These are phyloP conservation scores for Moesziomyces sp. DNA, from an alignment of 1,284 basidiomycete genomes.

Conservation along the genomic window DNA sequence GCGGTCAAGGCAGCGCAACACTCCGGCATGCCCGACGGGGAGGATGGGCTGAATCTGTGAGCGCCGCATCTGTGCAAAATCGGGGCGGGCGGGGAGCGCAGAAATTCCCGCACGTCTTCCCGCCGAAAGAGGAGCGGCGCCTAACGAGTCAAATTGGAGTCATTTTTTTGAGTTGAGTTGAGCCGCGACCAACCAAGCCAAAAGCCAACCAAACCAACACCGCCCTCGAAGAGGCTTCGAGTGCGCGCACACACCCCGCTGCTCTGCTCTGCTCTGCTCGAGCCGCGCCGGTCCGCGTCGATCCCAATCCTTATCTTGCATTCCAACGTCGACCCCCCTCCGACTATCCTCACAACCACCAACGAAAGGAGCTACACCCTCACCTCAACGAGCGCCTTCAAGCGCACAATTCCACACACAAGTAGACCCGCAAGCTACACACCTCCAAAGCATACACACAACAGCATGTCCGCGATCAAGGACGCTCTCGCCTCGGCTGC, in stretches of 20 bases:
- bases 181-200: too few relatives aligned
- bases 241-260: background rate
- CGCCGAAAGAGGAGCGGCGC: background rate
- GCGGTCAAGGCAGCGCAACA: background rate
- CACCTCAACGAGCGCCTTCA: background rate
- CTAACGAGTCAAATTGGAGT: background rate
- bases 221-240: too few relatives aligned
- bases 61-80: too few relatives aligned
- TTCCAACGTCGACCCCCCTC: background rate
- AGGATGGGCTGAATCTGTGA: background rate
- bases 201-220: too few relatives aligned
- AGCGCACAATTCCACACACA: background rate
- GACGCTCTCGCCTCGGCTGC: conserved; percentile 57
- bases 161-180: too few relatives aligned
- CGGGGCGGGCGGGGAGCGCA: too few relatives aligned
- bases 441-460: conserved; percentile 2
- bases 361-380: background rate
- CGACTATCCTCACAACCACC: background rate
- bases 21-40: background rate
- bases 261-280: background rate
- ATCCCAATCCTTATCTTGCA: background rate
- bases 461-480: conserved; percentile 58
- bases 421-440: background rate
- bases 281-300: too few relatives aligned
- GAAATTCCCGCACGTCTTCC: too few relatives aligned